Evolutionary conservation across 2,329 filamentous ascomycete species (phyloP).

Genomic region (Peltaster fructicola): DNA sequence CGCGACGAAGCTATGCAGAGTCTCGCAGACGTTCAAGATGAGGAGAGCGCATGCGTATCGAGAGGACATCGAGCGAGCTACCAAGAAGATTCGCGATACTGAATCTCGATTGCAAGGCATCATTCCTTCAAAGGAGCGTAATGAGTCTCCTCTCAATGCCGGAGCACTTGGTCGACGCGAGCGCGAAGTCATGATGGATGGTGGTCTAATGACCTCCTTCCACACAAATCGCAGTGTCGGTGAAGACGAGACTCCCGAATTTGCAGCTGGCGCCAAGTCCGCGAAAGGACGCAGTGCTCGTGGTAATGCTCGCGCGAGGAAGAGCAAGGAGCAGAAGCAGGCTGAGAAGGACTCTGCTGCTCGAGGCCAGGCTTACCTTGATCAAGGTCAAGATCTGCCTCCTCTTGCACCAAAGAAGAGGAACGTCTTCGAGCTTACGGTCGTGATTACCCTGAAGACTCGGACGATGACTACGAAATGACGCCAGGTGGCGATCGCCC

Average conservation of each 20-base stretch:
- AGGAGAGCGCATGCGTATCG: slow-evolving; percentile 64
- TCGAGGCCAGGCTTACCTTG: slow-evolving; percentile 68
- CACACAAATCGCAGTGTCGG: slow-evolving; percentile 25
- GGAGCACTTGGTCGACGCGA: slow-evolving; percentile 14
- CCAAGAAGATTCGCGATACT: slow-evolving; percentile 83
- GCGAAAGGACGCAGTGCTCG: slow-evolving; percentile 28
- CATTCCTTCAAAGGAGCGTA: slow-evolving; percentile 52
- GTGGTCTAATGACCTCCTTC: slow-evolving; percentile 73
- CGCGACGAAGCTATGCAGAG: slow-evolving; percentile 62
- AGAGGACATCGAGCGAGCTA: slow-evolving; percentile 74
- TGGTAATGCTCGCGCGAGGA: slow-evolving; percentile 49
- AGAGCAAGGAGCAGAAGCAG: slow-evolving; percentile 61
- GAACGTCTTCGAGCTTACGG: slow-evolving; percentile 17
- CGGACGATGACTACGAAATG: slow-evolving; percentile 41
- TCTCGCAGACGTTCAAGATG: slow-evolving; percentile 62
- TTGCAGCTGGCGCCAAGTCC: slow-evolving; percentile 22
- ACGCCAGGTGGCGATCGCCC: slow-evolving; percentile 13
- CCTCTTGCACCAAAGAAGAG: slow-evolving; percentile 43
- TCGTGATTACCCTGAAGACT: slow-evolving; percentile 16
- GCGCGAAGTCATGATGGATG: slow-evolving; percentile 57
- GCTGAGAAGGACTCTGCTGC: slow-evolving; percentile 61
- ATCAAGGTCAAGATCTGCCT: slow-evolving; percentile 58
- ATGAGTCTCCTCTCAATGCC: slow-evolving; percentile 38
- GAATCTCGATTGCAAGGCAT: slow-evolving; percentile 75
- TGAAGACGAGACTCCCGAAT: slow-evolving; percentile 16